A percentile compares a stretch with the other conserved stretches of the same genome.
phyloP scores from a whole-genome alignment of 352 stramenopile species.

The Phytophthora sp. region DNA sequence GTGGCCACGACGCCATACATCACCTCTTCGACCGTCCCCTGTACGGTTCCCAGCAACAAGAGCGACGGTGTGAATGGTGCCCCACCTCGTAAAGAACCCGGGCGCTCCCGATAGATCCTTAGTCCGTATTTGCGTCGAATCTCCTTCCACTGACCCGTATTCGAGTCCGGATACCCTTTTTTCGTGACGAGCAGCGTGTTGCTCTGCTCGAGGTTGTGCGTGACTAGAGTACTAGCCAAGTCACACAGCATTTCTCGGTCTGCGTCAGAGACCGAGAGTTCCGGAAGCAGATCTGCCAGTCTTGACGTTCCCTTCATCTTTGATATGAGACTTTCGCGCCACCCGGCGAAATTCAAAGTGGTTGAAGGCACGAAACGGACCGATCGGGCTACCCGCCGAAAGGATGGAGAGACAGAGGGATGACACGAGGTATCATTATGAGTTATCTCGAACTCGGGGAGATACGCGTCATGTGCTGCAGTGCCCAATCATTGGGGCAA shows the following conservation, averaged over 20 bases:
- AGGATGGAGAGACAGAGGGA: constrained; percentile 5
- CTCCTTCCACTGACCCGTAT: constrained; percentile 35
- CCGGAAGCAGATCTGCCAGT: constrained; percentile 10
- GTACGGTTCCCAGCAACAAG: constrained; percentile 47
- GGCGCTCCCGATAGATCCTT: constrained; percentile 38
- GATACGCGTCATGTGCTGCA: too few species aligned
- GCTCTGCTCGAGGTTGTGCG: constrained; percentile 38
- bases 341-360: constrained; percentile 5
- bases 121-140: constrained; percentile 34
- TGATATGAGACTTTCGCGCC: constrained; percentile 9
- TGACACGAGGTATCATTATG: too few species aligned
- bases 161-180: constrained; percentile 27
- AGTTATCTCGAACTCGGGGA: too few species aligned
- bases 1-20: constrained; percentile 52
- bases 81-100: background rate
- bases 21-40: constrained; percentile 55
- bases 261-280: constrained; percentile 20
- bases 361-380: background rate
- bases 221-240: constrained; percentile 30
- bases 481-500: too few species aligned
- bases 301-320: background rate
- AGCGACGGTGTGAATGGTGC: constrained; percentile 43
- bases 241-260: constrained; percentile 27
- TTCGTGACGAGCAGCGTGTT: constrained; percentile 42
- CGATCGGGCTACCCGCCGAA: background rate